Conservation (phyloP, 2,329 filamentous ascomycete species). For the Alternaria angustiovoidea region DNA sequence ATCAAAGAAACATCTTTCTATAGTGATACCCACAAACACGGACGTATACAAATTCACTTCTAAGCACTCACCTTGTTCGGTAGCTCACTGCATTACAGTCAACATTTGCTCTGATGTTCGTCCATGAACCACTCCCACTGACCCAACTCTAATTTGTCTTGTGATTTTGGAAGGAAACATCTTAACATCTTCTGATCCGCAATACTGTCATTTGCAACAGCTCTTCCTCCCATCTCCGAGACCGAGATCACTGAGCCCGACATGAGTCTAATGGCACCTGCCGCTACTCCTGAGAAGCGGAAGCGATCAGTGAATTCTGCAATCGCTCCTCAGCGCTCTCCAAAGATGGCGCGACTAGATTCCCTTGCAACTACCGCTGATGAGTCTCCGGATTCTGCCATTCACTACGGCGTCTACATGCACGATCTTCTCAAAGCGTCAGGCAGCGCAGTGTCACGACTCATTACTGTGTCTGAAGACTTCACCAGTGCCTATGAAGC, state of each 20-base stretch:
- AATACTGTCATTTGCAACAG: background rate
- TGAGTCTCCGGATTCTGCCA: background rate
- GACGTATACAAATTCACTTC: background rate
- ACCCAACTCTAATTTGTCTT: background rate
- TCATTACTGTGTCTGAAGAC: background rate
- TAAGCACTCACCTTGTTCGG: background rate
- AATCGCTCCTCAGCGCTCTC: background rate
- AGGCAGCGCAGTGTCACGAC: background rate
- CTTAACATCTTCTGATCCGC: background rate
- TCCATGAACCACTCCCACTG: too few species aligned
- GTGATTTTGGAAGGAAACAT: too few species aligned
- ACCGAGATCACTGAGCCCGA: background rate
- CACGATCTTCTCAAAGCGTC: background rate
- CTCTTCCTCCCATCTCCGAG: background rate
- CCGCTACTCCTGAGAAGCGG: background rate
- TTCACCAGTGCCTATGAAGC: conserved; percentile 3
- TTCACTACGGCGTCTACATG: conserved; percentile 4
- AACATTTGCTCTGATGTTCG: background rate
- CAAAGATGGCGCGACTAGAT: background rate
- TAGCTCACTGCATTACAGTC: background rate
- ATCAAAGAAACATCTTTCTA: background rate
- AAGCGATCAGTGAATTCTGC: background rate
- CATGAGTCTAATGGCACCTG: background rate
- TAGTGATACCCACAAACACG: background rate
- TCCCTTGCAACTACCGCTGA: background rate